Evolutionary conservation across 2,329 filamentous ascomycete species (phyloP), one percentile per base, ranked within the genome.

Genomic region (Cladobotryum mycophilum): DNA sequence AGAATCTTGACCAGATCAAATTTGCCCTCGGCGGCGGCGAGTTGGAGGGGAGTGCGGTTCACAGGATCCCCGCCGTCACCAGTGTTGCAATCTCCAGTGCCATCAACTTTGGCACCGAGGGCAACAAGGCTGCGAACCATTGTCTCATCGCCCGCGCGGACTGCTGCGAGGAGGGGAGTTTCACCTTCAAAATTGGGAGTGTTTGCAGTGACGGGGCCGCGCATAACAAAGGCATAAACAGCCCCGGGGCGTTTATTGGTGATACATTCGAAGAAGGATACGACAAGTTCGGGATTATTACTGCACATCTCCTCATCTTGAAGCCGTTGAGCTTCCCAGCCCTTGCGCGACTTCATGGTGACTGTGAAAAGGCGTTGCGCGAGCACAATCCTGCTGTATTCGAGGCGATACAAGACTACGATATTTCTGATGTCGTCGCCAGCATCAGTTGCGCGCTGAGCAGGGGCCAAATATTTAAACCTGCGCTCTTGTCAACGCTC

Each of bases 41-140:
- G 57, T 65, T 73, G 70, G 7, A 78, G 60, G 2, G 75, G 66
- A 0, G 73, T 76, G n/a, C 74, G 67, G 35, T 59, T 18, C 30
- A 12, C 20, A 58, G 14, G 63, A 63, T 40, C 62, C 66, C 56
- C 61, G 6, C 17, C 35, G 17, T 34, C 37, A 30, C 22, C 5
- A 6, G 37, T 25, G 8, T 5, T 11, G 15, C 41, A n/a, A 38
- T 5, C 4, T 6, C 64, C 65, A 34, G 59, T 62, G 6, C 35
- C 48, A 52, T 72, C 56, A 33, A 70, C 61, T 1, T 55, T 57
- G 3, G 71, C 70, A 25, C 35, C 46, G 8, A 40, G 18, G 6
- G 46, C 20, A 4, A 42, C 36, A 6, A 52, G 36, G 3, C n/a
- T 45, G 20, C 46, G 41, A 25, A 52, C 36, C 37, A 49, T 52